Percentiles rank a stretch among this genome's conserved stretches.
These are phyloP conservation scores for Alopecurus myosuroides DNA, from an alignment of 176 grass and related monocot genomes.

Conservation along the genomic window DNA sequence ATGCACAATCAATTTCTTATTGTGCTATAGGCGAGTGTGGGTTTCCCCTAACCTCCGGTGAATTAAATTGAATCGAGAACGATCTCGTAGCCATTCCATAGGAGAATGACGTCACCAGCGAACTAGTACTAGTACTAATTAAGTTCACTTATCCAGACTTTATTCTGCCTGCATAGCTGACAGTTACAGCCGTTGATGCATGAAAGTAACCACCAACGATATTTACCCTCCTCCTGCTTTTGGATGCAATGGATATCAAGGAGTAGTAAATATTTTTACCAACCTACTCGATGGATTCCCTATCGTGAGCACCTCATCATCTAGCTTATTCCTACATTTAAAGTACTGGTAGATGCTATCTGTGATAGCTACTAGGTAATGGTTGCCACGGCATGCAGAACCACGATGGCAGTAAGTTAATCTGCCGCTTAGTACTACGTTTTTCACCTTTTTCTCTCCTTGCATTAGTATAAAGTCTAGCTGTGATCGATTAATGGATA, in stretches of 20 bases:
- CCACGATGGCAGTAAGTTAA: slow-evolving; percentile 25
- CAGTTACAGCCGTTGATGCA: slow-evolving; percentile 22
- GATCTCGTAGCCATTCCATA: slow-evolving; percentile 15
- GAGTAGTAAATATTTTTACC: slow-evolving; percentile 27
- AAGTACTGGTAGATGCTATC: slow-evolving; percentile 22
- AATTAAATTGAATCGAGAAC: slow-evolving; percentile 8
- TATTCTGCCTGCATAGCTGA: slow-evolving; percentile 22
- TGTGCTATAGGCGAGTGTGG: slow-evolving; percentile 30
- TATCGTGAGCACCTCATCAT: slow-evolving; percentile 19
- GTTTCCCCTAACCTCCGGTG: slow-evolving; percentile 42
- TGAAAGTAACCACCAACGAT: slow-evolving; percentile 22
- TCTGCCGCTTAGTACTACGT: slow-evolving; percentile 20
- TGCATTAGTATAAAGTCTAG: slow-evolving; percentile 4
- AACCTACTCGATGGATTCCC: slow-evolving; percentile 32
- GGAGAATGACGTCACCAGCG: slow-evolving; percentile 38
- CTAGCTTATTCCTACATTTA: background rate
- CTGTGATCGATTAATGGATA: background rate
- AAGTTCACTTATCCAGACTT: background rate
- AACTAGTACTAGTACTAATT: no score
- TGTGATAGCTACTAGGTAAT: slow-evolving; percentile 32
- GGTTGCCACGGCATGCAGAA: slow-evolving; percentile 33
- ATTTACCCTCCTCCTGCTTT: slow-evolving; percentile 22
- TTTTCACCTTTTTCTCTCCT: background rate
- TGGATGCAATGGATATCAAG: slow-evolving; percentile 26
- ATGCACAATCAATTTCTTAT: slow-evolving; percentile 25